Evolutionary conservation across 352 stramenopile species (phyloP).

Genomic region (Phytophthora pisi): DNA sequence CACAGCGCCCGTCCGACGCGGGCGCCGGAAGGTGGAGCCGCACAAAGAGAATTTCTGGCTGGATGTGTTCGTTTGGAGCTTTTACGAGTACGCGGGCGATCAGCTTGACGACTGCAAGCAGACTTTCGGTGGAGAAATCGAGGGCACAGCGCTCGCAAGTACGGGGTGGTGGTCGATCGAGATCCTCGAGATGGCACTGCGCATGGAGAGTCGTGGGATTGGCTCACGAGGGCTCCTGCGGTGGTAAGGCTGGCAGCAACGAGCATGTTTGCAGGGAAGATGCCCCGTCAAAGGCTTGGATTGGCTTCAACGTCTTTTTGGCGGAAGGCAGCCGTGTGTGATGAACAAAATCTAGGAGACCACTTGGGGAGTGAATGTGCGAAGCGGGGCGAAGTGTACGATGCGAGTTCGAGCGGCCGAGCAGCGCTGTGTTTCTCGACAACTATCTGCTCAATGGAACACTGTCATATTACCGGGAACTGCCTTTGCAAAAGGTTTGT

Average conservation of each 20-base stretch:
- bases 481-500: no score
- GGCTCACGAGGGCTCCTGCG: constrained; percentile 47
- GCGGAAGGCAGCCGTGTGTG: not conserved
- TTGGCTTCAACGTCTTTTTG: no score
- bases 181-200: constrained; percentile 70
- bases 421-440: not conserved
- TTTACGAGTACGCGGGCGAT: constrained; percentile 54
- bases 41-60: constrained; percentile 69
- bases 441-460: constrained; percentile 4
- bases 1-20: constrained; percentile 55
- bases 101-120: constrained; percentile 49
- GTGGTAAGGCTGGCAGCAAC: constrained; percentile 14
- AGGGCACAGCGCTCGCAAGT: constrained; percentile 59
- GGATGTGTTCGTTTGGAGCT: constrained; percentile 71
- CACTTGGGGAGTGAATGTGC: not conserved
- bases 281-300: not conserved
- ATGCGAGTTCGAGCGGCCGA: not conserved
- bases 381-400: not conserved
- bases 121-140: constrained; percentile 68
- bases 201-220: constrained; percentile 56
- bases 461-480: not conserved
- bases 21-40: constrained; percentile 55
- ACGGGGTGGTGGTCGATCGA: constrained; percentile 76
- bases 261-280: not conserved
- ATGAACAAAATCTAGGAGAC: not conserved